Evolutionary conservation across 23 red algal genomes (phyloP), one percentile per base, ranked within the genome.

Genomic region (Gracilaria gracilis): DNA sequence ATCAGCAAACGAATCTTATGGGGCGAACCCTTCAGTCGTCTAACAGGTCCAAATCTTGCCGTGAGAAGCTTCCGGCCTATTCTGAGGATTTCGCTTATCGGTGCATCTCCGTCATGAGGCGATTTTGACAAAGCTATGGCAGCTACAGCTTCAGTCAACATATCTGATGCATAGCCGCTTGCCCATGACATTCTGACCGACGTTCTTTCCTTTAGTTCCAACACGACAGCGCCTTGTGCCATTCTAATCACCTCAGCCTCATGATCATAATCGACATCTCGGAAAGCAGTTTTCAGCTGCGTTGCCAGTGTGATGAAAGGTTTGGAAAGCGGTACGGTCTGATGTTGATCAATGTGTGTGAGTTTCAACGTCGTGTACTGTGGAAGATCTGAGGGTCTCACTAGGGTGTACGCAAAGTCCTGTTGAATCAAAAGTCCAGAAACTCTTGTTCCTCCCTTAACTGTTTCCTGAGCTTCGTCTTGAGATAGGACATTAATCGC

Each of bases 391-490:
- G 77, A 67, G 23, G 94, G 94, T 49, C 85, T 83, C n/a, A 99
- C 84, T 33, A 99, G 51, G 4, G 97, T 96, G 78, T 99, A 92
- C 44, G 88, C 58, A 85, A 96, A 99, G 50, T 96, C 97, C 83
- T 95, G 94, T 44, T 92, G 86, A 42, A 99, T 86, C 27, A 99
- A 53, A 16, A 99, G 70, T 35, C 97, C 95, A n/a, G 94, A 90
- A 23, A 96, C 90, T 33, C 82, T 82, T 23, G 89, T 88, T 33
- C 97, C 97, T 31, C 82, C 39, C 46, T 95, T 92, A 25, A 80
- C 48, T 19, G 76, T 32, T 16, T 82, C 69, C 17, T 75, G 37
- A 20, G 77, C 80, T 16, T 83, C 91, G 27, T 78, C 59, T 49
- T 95, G 93, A 28, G 89, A 71, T 24, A 99, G 58, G 20, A 91